Evolutionary conservation across 306 rosid species (phyloP).

Genomic region (Vigna angularis): DNA sequence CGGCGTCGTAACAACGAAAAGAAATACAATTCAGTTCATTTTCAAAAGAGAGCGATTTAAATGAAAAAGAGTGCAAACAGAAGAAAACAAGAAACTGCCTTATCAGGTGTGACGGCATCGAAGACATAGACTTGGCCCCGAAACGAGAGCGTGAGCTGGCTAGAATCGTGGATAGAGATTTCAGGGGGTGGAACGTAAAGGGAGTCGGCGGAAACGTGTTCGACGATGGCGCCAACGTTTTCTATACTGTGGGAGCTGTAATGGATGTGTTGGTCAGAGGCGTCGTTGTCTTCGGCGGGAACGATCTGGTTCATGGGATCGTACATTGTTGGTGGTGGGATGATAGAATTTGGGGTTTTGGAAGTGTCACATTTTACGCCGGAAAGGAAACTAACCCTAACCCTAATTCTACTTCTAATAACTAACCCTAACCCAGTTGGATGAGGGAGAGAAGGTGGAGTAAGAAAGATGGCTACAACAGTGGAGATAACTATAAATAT

Average conservation of each 20-base stretch:
- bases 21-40: neutral
- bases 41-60: neutral
- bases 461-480: neutral
- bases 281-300: conserved; percentile 55
- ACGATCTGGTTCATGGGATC: conserved; percentile 72
- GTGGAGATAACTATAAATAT: conserved; percentile 13
- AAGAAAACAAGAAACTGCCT: conserved; percentile 49
- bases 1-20: conserved; percentile 24
- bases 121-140: conserved; percentile 94
- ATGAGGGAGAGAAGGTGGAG: neutral
- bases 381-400: conserved; percentile 21
- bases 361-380: conserved; percentile 55
- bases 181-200: conserved; percentile 58
- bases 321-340: conserved; percentile 61
- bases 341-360: conserved; percentile 45
- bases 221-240: conserved; percentile 53
- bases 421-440: conserved; percentile 27
- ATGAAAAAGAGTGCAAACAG: neutral
- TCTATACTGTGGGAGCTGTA: conserved; percentile 68
- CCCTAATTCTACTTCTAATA: conserved; percentile 48
- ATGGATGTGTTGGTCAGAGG: conserved; percentile 59
- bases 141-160: conserved; percentile 92
- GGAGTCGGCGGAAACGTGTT: conserved; percentile 60
- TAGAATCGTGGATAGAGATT: conserved; percentile 63
- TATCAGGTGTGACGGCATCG: conserved; percentile 86